Conservation (phyloP, 495 filamentous ascomycete genomes). For the Neurospora cerealis region DNA sequence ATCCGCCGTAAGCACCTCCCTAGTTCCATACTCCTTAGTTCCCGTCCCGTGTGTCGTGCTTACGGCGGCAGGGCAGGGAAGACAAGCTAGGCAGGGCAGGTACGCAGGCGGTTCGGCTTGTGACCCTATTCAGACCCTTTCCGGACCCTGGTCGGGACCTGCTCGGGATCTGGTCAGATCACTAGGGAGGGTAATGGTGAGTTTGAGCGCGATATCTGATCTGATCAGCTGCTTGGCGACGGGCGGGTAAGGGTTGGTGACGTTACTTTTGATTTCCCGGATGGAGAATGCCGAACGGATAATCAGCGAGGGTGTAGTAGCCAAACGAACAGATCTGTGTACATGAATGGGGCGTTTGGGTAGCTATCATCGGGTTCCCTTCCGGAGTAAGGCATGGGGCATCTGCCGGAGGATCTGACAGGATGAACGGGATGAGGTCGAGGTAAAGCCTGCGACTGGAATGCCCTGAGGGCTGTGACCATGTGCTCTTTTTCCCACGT, state of each 20-base stretch:
- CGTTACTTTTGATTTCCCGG: neutral
- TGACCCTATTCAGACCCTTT: neutral
- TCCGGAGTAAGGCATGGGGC: neutral
- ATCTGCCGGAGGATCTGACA: neutral
- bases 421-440: neutral
- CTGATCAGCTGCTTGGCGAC: neutral
- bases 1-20: neutral
- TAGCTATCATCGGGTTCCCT: neutral
- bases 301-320: neutral
- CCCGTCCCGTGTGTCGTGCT: neutral
- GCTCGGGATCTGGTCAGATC: neutral
- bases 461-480: neutral
- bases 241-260: neutral
- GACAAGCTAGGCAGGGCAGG: too few species aligned
- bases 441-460: neutral
- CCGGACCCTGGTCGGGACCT: neutral
- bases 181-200: neutral
- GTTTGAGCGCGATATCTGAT: neutral
- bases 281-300: neutral
- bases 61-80: too few species aligned
- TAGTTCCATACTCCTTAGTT: neutral
- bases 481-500: neutral
- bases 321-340: neutral
- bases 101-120: neutral
- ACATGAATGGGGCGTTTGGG: neutral